These are phyloP conservation scores for Auriscalpium microsporum DNA, from an alignment of 768 basidiomycete genomes.

Conservation along the genomic window DNA sequence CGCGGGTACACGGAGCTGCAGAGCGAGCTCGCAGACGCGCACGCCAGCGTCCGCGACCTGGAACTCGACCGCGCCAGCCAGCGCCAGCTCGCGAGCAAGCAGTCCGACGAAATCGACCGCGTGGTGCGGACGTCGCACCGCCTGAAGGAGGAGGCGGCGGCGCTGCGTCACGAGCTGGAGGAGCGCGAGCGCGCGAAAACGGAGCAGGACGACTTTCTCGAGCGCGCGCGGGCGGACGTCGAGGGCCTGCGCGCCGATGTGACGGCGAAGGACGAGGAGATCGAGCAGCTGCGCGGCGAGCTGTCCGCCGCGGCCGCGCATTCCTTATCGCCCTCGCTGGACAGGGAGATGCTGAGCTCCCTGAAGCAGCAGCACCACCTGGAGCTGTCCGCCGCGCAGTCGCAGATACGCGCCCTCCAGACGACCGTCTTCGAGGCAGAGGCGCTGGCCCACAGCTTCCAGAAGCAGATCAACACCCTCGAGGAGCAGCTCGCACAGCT, in stretches of 20 bases:
- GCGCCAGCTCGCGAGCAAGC: slow-evolving; percentile 46
- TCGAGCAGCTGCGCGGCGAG: slow-evolving; percentile 46
- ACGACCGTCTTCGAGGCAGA: slow-evolving; percentile 66
- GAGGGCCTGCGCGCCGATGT: slow-evolving; percentile 62
- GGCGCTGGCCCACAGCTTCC: slow-evolving; percentile 53
- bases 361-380: slow-evolving; percentile 69
- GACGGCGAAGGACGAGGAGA: slow-evolving; percentile 53
- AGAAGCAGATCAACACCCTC: slow-evolving; percentile 55
- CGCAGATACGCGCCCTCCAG: slow-evolving; percentile 72
- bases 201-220: slow-evolving; percentile 57
- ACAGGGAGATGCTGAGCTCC: slow-evolving; percentile 66
- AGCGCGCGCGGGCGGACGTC: slow-evolving; percentile 58
- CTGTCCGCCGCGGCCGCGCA: slow-evolving; percentile 33
- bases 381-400: slow-evolving; percentile 73
- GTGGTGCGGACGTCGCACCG: slow-evolving; percentile 35
- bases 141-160: slow-evolving; percentile 46
- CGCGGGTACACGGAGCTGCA: slow-evolving; percentile 54
- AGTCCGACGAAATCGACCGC: slow-evolving; percentile 51
- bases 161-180: slow-evolving; percentile 44
- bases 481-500: slow-evolving; percentile 56
- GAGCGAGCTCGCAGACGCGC: slow-evolving; percentile 47
- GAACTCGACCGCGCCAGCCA: slow-evolving; percentile 58
- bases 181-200: slow-evolving; percentile 39
- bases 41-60: slow-evolving; percentile 45
- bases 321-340: slow-evolving; percentile 43